These are phyloP conservation scores for Populus hybrid DNA, from an alignment of 441 rosid genomes.

Conservation along the genomic window DNA sequence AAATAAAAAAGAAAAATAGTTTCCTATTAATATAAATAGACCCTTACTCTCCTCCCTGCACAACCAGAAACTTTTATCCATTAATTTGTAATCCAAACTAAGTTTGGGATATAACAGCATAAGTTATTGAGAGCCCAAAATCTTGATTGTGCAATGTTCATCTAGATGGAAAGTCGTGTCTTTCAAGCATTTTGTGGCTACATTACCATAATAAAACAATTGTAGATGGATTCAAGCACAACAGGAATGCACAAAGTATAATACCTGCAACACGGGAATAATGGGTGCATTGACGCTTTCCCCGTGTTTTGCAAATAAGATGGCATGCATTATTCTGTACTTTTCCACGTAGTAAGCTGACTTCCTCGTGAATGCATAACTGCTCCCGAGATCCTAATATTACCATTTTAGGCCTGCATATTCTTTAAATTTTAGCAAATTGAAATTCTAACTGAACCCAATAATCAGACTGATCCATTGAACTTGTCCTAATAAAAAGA, in stretches of 20 bases:
- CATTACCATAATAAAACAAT: not conserved
- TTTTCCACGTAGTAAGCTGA: conserved; percentile 80
- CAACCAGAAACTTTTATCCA: not conserved
- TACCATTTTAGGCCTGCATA: conserved; percentile 90
- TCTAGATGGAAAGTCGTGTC: not conserved
- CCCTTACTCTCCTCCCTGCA: not conserved
- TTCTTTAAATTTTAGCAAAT: conserved; percentile 20
- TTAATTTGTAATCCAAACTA: not conserved
- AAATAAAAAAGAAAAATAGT: too few relatives aligned
- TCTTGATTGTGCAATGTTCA: not conserved
- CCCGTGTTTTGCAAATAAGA: conserved; percentile 58
- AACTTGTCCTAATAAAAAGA: not conserved
- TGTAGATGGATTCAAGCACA: not conserved
- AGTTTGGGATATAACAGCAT: not conserved
- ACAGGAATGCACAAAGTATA: not conserved
- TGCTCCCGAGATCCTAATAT: conserved; percentile 97
- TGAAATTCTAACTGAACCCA: not conserved
- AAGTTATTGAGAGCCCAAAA: not conserved
- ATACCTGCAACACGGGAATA: conserved; percentile 58
- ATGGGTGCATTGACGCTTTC: conserved; percentile 59
- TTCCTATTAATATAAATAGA: too few relatives aligned
- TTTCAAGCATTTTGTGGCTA: not conserved
- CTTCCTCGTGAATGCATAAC: conserved; percentile 83
- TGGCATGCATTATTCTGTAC: conserved; percentile 89
- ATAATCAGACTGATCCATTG: not conserved